phyloP scores from a whole-genome alignment of 2,329 filamentous ascomycete species.

The Colletotrichum sp. region DNA sequence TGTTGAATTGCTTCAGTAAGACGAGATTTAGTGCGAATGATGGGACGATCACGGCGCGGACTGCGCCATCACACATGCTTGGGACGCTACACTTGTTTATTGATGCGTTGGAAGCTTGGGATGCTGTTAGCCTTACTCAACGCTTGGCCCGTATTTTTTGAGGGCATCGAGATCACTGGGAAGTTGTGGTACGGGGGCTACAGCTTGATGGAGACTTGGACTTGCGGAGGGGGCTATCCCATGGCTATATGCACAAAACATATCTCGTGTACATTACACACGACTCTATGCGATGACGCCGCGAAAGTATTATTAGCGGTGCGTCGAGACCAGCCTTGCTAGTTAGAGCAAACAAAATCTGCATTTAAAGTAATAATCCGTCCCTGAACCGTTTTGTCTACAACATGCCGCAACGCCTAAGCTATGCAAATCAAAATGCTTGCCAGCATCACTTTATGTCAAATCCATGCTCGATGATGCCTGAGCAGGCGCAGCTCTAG shows the following conservation, averaged over 20 bases:
- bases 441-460: background rate
- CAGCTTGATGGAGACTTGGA: conserved; percentile 3
- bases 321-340: conserved; percentile 9
- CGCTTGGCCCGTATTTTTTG: conserved; percentile 13
- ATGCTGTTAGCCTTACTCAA: background rate
- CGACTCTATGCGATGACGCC: background rate
- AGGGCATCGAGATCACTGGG: conserved; percentile 5
- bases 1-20: conserved; percentile 71
- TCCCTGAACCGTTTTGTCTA: background rate
- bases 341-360: conserved; percentile 14
- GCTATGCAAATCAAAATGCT: conserved; percentile 15
- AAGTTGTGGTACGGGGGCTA: conserved; percentile 14
- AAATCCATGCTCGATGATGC: conserved; percentile 21
- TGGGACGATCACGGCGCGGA: background rate
- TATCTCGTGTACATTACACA: conserved; percentile 19
- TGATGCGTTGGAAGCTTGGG: conserved; percentile 3
- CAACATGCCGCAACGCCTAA: conserved; percentile 13
- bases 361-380: conserved; percentile 12
- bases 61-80: background rate
- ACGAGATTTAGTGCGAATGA: background rate
- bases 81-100: background rate
- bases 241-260: conserved; percentile 17
- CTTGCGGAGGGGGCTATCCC: background rate
- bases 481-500: conserved; percentile 26
- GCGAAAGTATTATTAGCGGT: conserved; percentile 7